These are phyloP conservation scores for Polytrichum commune DNA, from an alignment of 225 moss, liverwort and hornwort genomes.

Conservation along the genomic window DNA sequence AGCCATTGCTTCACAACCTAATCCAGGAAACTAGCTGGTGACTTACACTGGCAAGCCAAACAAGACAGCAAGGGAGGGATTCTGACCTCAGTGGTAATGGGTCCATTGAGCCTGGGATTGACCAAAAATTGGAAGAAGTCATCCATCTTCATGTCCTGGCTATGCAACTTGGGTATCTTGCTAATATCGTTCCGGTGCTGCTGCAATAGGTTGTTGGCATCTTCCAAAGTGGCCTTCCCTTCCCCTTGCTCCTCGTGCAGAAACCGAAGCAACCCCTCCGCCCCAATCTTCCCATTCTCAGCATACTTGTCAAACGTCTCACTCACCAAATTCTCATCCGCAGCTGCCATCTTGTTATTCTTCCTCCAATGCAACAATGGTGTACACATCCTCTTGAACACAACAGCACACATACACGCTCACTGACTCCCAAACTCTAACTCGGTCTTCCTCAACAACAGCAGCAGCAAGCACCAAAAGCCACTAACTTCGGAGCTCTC, in stretches of 20 bases:
- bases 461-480: too few species aligned
- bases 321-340: constrained; percentile 28
- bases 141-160: constrained; percentile 44
- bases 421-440: neutral
- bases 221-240: constrained; percentile 26
- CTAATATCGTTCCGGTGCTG: constrained; percentile 21
- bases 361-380: constrained; percentile 30
- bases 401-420: neutral
- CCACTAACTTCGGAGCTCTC: constrained; percentile 28
- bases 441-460: too few species aligned
- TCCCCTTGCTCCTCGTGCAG: constrained; percentile 64
- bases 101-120: constrained; percentile 50
- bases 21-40: neutral
- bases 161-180: constrained; percentile 27
- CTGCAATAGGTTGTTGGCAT: constrained; percentile 46
- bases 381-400: constrained; percentile 5
- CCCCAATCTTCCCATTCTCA: constrained; percentile 47
- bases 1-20: neutral
- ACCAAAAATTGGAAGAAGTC: constrained; percentile 52
- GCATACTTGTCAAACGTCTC: constrained; percentile 57
- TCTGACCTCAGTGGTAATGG: constrained; percentile 32
- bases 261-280: constrained; percentile 54
- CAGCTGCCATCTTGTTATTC: constrained; percentile 24
- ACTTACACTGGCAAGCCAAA: neutral
- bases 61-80: neutral